Evolutionary conservation across 148 eudicot species (phyloP), one percentile per base, ranked within the genome.

Genomic region (Pouteria glomerata): DNA sequence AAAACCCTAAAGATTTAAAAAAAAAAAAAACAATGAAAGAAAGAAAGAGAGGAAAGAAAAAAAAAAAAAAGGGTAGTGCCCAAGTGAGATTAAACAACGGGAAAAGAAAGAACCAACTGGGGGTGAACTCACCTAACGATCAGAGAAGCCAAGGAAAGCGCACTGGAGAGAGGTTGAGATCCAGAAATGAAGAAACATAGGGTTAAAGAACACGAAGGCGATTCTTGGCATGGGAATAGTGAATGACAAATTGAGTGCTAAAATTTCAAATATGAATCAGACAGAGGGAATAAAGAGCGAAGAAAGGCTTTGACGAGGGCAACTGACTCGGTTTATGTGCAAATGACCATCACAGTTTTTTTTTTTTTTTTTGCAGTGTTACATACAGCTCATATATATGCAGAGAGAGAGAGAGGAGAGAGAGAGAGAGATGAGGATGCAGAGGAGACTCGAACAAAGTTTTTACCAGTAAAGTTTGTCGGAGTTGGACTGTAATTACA

Each of bases 61-160:
- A 0, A 27, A 14, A 24, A 27, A 64, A 69, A 27, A 27, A 45
- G 19, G 34, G 15, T 51, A 30, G 31, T 37, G 52, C 57, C 69
- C 63, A 70, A 52, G 35, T 69, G 62, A 37, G 69, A 76, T 45
- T 58, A 33, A 58, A 68, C 57, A 13, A 18, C 39, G 8, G 7
- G 45, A 65, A 65, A 24, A 33, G 24, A 1, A 3, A 8, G 26
- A 69, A 48, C 37, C 23, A 48, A 48, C 45, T 21, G n/a, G 5
- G 48, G 35, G 19, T 21, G 45, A 15, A 68, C 23, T 52, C 52
- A 50, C 57, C 58, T 68, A 51, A 35, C 19, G 42, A 45, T 48
- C 29, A 68, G 58, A n/a, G 19, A 68, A 13, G 41, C 14, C 27
- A 44, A 31, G 58, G 56, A 29, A 64, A 64, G 19, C 27, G 15